Percentiles rank a stretch among this genome's conserved stretches.
phyloP scores from a whole-genome alignment of 1,284 basidiomycete species.

The Schizophyllum commune region DNA sequence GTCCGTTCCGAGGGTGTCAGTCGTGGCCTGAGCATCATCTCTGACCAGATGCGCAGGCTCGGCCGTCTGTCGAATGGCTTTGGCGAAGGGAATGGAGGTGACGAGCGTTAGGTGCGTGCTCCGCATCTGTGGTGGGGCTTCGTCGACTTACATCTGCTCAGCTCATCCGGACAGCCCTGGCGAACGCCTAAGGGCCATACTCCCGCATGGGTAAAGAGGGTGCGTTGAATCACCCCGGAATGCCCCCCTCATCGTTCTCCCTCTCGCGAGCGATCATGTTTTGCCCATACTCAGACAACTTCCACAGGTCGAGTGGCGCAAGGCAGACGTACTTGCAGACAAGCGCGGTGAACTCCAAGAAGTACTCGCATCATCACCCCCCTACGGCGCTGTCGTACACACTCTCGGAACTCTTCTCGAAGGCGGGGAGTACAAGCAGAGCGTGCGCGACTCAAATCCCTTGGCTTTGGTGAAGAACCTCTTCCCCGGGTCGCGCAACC shows the following conservation, averaged over 20 bases:
- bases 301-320: slow-evolving; percentile 73
- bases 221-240: not conserved
- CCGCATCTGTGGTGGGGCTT: not conserved
- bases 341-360: not conserved
- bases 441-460: slow-evolving; percentile 52
- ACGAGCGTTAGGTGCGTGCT: slow-evolving; percentile 73
- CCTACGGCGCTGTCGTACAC: slow-evolving; percentile 76
- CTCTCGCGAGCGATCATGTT: not conserved
- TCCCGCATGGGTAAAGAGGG: slow-evolving; percentile 80
- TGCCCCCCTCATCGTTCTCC: too few species aligned
- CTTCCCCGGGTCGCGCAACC: slow-evolving; percentile 44
- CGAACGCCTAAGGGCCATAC: slow-evolving; percentile 82
- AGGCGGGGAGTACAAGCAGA: slow-evolving; percentile 73
- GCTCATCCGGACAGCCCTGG: slow-evolving; percentile 83
- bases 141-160: slow-evolving; percentile 20
- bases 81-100: slow-evolving; percentile 80
- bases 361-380: not conserved
- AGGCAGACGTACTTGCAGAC: slow-evolving; percentile 64
- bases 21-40: not conserved
- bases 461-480: slow-evolving; percentile 45
- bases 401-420: slow-evolving; percentile 93
- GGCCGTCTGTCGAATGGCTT: slow-evolving; percentile 81
- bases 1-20: not conserved
- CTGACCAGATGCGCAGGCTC: slow-evolving; percentile 53
- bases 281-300: not conserved